Evolutionary conservation across 179 eudicot species (phyloP).

Genomic region (Corrigiola litoralis): DNA sequence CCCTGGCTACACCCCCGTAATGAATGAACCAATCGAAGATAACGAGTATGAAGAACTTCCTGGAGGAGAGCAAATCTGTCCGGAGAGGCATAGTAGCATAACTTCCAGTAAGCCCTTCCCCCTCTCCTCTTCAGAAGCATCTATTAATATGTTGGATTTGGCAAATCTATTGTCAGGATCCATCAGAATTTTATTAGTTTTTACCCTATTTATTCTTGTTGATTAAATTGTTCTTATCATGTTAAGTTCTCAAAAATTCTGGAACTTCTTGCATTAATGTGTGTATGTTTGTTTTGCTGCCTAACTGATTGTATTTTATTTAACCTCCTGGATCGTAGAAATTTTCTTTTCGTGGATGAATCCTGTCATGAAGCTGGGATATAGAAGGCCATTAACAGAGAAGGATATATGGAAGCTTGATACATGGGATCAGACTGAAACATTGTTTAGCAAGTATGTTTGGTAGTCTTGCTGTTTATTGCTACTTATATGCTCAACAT

Average conservation of each 20-base stretch:
- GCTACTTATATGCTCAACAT: neutral
- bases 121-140: conserved; percentile 3
- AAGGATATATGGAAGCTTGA: conserved; percentile 88
- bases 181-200: no score
- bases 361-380: conserved; percentile 74
- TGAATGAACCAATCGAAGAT: conserved; percentile 40
- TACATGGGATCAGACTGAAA: conserved; percentile 82
- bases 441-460: conserved; percentile 54
- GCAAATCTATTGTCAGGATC: no score
- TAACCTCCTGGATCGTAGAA: conserved; percentile 29
- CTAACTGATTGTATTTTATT: neutral
- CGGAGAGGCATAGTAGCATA: conserved; percentile 68
- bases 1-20: conserved; percentile 61
- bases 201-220: no score
- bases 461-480: neutral
- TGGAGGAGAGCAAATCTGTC: conserved; percentile 73
- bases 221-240: no score
- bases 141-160: neutral
- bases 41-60: conserved; percentile 54
- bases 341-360: conserved; percentile 75
- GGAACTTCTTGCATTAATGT: neutral
- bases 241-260: no score
- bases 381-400: conserved; percentile 71
- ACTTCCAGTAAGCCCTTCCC: conserved; percentile 53
- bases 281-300: neutral